Evolutionary conservation across 2,329 filamentous ascomycete species (phyloP).

Genomic region (Penicillium sumatraense): DNA sequence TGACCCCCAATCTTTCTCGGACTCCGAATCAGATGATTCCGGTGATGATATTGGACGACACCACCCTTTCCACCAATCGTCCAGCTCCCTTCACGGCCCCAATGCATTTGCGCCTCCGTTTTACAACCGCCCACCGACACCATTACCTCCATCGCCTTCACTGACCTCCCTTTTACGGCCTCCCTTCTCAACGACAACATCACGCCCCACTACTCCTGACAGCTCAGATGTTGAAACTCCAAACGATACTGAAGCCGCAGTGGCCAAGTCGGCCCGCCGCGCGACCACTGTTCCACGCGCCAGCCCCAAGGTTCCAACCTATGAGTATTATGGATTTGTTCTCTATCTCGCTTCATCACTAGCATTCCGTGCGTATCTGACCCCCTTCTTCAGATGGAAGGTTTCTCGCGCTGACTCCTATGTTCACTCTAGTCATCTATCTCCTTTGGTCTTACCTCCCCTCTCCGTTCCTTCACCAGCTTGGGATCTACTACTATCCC

Average conservation of each 20-base stretch:
- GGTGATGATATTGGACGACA: conserved; percentile 37
- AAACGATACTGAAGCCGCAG: conserved; percentile 63
- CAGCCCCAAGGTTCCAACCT: conserved; percentile 93
- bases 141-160: conserved; percentile 88
- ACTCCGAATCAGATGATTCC: conserved; percentile 39
- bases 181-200: conserved; percentile 68
- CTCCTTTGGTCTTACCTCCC: conserved; percentile 88
- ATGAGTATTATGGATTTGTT: conserved; percentile 99
- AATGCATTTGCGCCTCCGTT: conserved; percentile 77
- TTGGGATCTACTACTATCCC: conserved; percentile 96
- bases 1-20: conserved; percentile 43
- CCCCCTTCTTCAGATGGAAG: too few species aligned
- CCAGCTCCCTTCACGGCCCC: conserved; percentile 46
- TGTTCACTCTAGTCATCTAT: conserved; percentile 56
- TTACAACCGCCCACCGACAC: conserved; percentile 95
- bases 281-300: conserved; percentile 76
- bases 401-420: conserved; percentile 6
- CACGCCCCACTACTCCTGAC: conserved; percentile 90
- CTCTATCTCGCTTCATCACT: conserved; percentile 88
- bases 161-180: conserved; percentile 86
- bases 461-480: conserved; percentile 84
- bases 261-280: conserved; percentile 63
- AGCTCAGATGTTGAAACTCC: conserved; percentile 80
- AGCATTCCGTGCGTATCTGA: conserved; percentile 67
- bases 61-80: conserved; percentile 46